Base-by-base conservation (phyloP, 495 filamentous ascomycete genomes). In the Hyaloscypha variabilis region DNA sequence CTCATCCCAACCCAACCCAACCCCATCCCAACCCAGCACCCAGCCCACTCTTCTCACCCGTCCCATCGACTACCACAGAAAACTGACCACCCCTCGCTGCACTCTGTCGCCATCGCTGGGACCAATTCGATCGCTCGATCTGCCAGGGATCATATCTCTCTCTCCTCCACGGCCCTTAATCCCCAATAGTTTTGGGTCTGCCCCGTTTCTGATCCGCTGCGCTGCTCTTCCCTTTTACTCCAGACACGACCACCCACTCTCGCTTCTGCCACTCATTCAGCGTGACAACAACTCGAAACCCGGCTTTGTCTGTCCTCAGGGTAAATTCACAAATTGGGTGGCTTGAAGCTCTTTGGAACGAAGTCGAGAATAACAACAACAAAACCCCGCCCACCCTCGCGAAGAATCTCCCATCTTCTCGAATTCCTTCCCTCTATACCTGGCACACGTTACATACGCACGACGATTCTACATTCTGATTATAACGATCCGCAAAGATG, bases 401-500 rank as follows among this genome's bases (percentile, higher is more conserved):
- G 42, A 63, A 0, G 2, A n/a, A 26, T 23, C 50, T 25, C 51
- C 58, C 24, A 66, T 30, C 50, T 39, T 51, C 53, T 29, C 34
- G 29, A 59, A 25, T 23, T 8, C 34, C 29, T 39, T 31, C 1
- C 19, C 42, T n/a, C 51, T 10, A 34, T 59, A 36, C 54, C 31
- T 2, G 31, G 34, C 42, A 66, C n/a, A 52, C 36, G 5, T 53
- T 14, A 21, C 6, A 60, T 10, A 50, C 4, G 39, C 21, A 50
- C 1, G 30, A 30, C 39, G 6, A 42, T 58, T 42, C 56, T 29
- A 8, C 29, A 19, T 50, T 17, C 34, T 31, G 11, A 62, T 11
- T 1, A 51, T 49, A 36, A 56, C 10, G 17, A 69, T 29, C 39
- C 58, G 52, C 67, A 54, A 68, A 59, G 29, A 96, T 97, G 93